Conservation (phyloP, 2,329 filamentous ascomycete genomes). For the Cytospora paraplurivora region DNA sequence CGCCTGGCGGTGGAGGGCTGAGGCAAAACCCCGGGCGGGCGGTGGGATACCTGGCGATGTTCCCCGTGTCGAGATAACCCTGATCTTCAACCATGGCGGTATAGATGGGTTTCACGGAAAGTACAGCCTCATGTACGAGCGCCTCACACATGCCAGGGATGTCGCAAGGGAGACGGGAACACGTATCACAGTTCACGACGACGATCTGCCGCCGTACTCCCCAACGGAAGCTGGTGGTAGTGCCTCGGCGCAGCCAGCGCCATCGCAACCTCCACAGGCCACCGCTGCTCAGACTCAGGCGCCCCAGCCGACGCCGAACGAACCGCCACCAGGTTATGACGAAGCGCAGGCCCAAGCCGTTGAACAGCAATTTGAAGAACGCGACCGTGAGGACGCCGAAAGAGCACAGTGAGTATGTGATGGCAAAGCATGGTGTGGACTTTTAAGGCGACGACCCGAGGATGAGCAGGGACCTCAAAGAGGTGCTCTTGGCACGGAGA, state of each 20-base stretch:
- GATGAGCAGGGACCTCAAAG: neutral
- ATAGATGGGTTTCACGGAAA: constrained; percentile 85
- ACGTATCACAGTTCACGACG: constrained; percentile 61
- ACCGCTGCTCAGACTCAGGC: constrained; percentile 31
- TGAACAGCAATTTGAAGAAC: constrained; percentile 64
- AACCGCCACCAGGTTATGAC: constrained; percentile 89
- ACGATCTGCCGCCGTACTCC: constrained; percentile 84
- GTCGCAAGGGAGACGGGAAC: constrained; percentile 69
- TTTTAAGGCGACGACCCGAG: neutral
- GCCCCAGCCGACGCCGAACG: constrained; percentile 55
- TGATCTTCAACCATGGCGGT: constrained; percentile 94
- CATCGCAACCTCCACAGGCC: constrained; percentile 33
- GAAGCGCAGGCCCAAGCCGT: constrained; percentile 78
- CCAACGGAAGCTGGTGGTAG: constrained; percentile 34
- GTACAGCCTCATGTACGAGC: constrained; percentile 83
- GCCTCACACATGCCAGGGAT: constrained; percentile 78
- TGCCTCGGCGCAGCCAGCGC: constrained; percentile 33
- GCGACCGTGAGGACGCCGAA: constrained; percentile 73
- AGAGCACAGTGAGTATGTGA: constrained; percentile 43
- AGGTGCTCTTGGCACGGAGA: neutral
- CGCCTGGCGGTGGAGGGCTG: constrained; percentile 83
- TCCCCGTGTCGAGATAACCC: constrained; percentile 74
- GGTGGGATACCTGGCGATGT: constrained; percentile 79
- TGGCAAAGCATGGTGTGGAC: neutral
- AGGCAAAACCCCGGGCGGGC: constrained; percentile 77